Base-by-base conservation (phyloP, 2,329 filamentous ascomycete genomes). In the Penicillium sp. region DNA sequence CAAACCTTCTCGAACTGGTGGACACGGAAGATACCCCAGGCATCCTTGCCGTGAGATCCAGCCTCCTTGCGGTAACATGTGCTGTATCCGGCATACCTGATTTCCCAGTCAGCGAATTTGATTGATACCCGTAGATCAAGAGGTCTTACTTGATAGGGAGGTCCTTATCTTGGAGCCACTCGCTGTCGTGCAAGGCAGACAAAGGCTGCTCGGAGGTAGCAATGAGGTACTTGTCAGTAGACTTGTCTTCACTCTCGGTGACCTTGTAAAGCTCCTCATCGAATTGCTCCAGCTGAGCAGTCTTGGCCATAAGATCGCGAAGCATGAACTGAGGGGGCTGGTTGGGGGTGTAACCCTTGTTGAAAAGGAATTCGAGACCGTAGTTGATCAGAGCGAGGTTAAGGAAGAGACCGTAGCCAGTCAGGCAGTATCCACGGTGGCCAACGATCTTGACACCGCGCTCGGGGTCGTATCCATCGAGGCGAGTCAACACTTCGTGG, bases 231-330 rank as follows among this genome's bases (percentile, higher is more conserved):
- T 97, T 97, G 78, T 97, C 94, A 47, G 89, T 91, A 66, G 91
- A 85, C 61, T 91, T 86, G 66, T 95, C 91, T 55, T 91, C 90
- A 71, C 89, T 89, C 63, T 93, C 86, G 22, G 82, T 82, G 52
- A 99, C 93, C 79, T 97, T 97, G 83, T 99, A 99, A 48, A 99
- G 81, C 75, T 97, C 93, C 74, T 97, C 94, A 70, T 99, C 94
- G 69, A 99, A 99, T 69, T 97, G 90, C 64, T 94, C 92, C 24
- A 99, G 86, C 77, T 99, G 94, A 2, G 94, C 94, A 0, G 94
- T 99, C 82, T 97, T 97, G 57, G 90, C 92, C 94, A 99, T 99
- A 73, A 91, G 88, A 47, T 96, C 90, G 75, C 90, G 90, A 59
- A 93, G 84, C 90, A 97, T 96, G 81, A 99, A 95, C 70, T 91